phyloP scores from a whole-genome alignment of 768 basidiomycete genomes.

The Podaxis mareebaensis region DNA sequence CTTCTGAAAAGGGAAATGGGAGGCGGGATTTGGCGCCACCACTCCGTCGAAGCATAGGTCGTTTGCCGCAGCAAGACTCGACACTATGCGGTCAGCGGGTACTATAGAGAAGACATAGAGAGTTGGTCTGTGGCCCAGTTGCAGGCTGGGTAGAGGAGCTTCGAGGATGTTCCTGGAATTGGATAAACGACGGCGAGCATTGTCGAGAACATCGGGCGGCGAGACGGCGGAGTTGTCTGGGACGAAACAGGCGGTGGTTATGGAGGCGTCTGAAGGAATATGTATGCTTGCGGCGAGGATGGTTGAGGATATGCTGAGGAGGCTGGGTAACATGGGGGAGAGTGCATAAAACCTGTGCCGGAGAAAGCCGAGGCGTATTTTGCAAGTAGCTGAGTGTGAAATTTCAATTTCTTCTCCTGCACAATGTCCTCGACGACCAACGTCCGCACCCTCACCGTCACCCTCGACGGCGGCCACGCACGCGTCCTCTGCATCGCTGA shows the following conservation, averaged over 20 bases:
- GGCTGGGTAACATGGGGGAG: slow-evolving; percentile 6
- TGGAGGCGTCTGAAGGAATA: slow-evolving; percentile 41
- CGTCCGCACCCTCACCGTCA: slow-evolving; percentile 76
- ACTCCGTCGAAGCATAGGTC: slow-evolving; percentile 50
- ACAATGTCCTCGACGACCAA: slow-evolving; percentile 64
- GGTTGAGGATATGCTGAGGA: background rate
- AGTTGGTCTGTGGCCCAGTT: slow-evolving; percentile 41
- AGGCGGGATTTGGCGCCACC: slow-evolving; percentile 19
- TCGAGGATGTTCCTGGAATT: slow-evolving; percentile 43
- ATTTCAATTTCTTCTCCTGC: slow-evolving; percentile 32
- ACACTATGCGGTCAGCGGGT: slow-evolving; percentile 20
- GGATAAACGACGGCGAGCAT: slow-evolving; percentile 52
- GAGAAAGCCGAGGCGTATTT: slow-evolving; percentile 24
- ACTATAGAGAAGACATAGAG: slow-evolving; percentile 63
- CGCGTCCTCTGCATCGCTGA: slow-evolving; percentile 95
- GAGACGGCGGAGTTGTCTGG: slow-evolving; percentile 22
- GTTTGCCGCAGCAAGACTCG: slow-evolving; percentile 26
- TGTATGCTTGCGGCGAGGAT: slow-evolving; percentile 30
- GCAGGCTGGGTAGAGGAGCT: slow-evolving; percentile 52
- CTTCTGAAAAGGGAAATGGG: slow-evolving; percentile 9
- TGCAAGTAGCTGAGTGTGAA: slow-evolving; percentile 11
- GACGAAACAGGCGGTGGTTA: slow-evolving; percentile 48
- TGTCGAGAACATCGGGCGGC: slow-evolving; percentile 49
- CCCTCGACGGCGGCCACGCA: slow-evolving; percentile 78
- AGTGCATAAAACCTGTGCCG: slow-evolving; percentile 13